Percentiles rank a stretch among this genome's conserved stretches.
phyloP scores from a whole-genome alignment of 2,329 filamentous ascomycete species.

The Aspergillus amoenus region DNA sequence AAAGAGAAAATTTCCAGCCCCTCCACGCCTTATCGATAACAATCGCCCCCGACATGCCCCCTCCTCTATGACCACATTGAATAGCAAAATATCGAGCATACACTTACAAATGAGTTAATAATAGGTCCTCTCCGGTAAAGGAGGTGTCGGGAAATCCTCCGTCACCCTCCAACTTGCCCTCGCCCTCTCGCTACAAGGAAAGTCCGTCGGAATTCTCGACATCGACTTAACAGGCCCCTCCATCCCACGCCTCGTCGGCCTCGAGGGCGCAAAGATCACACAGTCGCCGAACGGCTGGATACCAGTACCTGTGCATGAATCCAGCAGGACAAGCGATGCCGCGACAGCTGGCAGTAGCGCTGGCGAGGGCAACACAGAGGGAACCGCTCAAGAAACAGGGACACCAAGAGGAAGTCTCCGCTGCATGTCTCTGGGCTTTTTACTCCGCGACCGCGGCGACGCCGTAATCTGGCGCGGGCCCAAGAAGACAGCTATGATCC shows the following conservation, averaged over 20 bases:
- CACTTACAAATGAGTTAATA: background rate
- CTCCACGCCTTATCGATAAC: conserved; percentile 42
- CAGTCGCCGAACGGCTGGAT: conserved; percentile 92
- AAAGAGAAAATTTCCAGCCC: conserved; percentile 14
- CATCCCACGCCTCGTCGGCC: conserved; percentile 90
- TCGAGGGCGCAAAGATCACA: conserved; percentile 84
- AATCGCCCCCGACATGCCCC: background rate
- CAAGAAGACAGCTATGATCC: conserved; percentile 98
- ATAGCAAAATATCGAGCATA: background rate
- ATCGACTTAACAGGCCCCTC: conserved; percentile 95
- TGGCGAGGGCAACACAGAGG: background rate
- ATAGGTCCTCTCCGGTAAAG: conserved; percentile 86
- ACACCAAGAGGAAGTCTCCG: conserved; percentile 40
- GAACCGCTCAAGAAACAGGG: background rate
- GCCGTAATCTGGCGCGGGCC: conserved; percentile 97
- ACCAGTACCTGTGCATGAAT: conserved; percentile 77
- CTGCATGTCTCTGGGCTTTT: conserved; percentile 92
- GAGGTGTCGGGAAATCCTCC: conserved; percentile 95
- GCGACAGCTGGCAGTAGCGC: background rate
- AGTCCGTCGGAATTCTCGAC: conserved; percentile 92
- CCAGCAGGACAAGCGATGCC: conserved; percentile 28
- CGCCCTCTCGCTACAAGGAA: conserved; percentile 78
- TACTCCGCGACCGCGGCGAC: conserved; percentile 78
- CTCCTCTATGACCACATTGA: background rate
- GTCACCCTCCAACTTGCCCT: conserved; percentile 96